Conservation (phyloP, 78 protist genomes). For the Dictyostelium firmibasis region DNA sequence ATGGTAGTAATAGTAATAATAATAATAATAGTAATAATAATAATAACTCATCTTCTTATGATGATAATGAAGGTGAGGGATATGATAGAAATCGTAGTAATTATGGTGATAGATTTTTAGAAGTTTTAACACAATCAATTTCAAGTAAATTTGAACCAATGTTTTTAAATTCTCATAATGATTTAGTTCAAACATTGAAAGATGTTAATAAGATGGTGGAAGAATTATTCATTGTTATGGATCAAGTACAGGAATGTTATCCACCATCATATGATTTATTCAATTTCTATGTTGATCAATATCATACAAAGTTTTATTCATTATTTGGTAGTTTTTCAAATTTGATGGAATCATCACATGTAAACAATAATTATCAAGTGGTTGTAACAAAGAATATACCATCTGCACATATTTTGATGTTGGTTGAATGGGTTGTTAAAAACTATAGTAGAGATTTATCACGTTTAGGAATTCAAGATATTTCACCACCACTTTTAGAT, state of each 20-base stretch:
- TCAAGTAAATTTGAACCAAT: slow-evolving; percentile 54
- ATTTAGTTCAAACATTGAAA: slow-evolving; percentile 28
- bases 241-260: slow-evolving; percentile 43
- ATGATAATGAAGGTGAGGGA: background rate
- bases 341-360: slow-evolving; percentile 15
- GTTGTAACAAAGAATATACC: slow-evolving; percentile 20
- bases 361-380: background rate
- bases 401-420: slow-evolving; percentile 58
- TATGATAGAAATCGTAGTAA: background rate
- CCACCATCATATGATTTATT: slow-evolving; percentile 61
- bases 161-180: slow-evolving; percentile 38
- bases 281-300: slow-evolving; percentile 58
- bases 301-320: slow-evolving; percentile 53
- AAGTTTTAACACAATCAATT: slow-evolving; percentile 15
- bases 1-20: background rate
- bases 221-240: slow-evolving; percentile 47
- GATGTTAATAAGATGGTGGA: slow-evolving; percentile 70
- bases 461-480: slow-evolving; percentile 62
- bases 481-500: slow-evolving; percentile 61
- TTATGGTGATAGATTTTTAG: slow-evolving; percentile 63
- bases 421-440: slow-evolving; percentile 76
- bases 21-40: background rate
- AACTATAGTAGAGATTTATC: slow-evolving; percentile 33
- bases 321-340: slow-evolving; percentile 62
- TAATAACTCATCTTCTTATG: no score